Percentiles rank a stretch among this genome's conserved stretches.
phyloP scores from a whole-genome alignment of 495 filamentous ascomycete genomes.

The Penicillium cosmopolitanum region DNA sequence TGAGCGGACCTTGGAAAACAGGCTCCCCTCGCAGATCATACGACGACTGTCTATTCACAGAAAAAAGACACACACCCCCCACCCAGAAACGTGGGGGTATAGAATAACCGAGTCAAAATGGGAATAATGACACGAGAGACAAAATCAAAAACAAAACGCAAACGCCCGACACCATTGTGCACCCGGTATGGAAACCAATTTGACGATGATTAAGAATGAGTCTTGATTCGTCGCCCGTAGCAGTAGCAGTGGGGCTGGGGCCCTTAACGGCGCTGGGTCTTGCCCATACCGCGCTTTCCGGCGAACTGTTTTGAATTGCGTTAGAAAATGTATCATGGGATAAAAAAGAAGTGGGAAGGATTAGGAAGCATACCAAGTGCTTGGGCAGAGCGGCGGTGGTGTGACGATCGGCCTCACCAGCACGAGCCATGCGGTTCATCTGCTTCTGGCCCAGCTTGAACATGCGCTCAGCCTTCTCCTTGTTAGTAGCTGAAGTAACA shows the following conservation, averaged over 20 bases:
- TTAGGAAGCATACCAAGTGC: constrained; percentile 73
- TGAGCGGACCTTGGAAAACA: constrained; percentile 13
- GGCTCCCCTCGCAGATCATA: constrained; percentile 25
- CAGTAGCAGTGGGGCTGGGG: constrained; percentile 4
- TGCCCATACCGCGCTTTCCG: constrained; percentile 63
- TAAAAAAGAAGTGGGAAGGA: not conserved
- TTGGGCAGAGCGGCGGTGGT: constrained; percentile 79
- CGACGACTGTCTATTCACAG: constrained; percentile 25
- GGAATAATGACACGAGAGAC: constrained; percentile 13
- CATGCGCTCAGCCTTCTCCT: constrained; percentile 75
- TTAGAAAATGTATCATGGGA: constrained; percentile 2
- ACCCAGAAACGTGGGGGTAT: constrained; percentile 6
- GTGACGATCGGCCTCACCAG: constrained; percentile 96
- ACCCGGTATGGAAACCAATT: constrained; percentile 39
- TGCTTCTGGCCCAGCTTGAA: constrained; percentile 91
- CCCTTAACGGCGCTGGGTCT: constrained; percentile 59
- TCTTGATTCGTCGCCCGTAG: constrained; percentile 32
- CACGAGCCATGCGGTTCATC: constrained; percentile 97
- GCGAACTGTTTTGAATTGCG: constrained; percentile 42
- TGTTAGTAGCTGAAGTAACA: constrained; percentile 55
- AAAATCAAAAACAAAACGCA: constrained; percentile 15
- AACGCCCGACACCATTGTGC: constrained; percentile 42
- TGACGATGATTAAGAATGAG: constrained; percentile 41
- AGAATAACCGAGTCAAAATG: constrained; percentile 17
- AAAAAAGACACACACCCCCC: constrained; percentile 8